Base-by-base conservation (phyloP, 257 asterid genomes). In the Solanum infundibuliforme region DNA sequence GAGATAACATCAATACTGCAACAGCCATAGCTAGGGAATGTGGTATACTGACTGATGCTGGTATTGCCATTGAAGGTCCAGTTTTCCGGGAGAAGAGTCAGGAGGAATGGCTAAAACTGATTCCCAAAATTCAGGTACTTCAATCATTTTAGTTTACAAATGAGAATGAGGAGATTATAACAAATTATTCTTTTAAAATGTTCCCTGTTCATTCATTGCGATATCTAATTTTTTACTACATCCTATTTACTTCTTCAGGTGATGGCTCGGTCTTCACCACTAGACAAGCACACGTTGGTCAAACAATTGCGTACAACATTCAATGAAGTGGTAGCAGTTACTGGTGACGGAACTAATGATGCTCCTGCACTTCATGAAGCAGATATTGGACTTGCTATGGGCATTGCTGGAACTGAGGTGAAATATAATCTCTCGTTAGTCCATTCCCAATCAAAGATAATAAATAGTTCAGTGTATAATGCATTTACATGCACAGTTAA, bases 331-430 rank as follows among this genome's bases (percentile, higher is more conserved):
- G 92, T 90, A 41, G 91, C 92, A 65, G 91, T 90, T 69, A 90
- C 91, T 9, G 91, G 92, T 32, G 91, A 90, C 82, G 92, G 92
- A 36, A 90, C 91, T 65, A 89, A 90, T 55, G 92, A 90, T 77
- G 90, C 90, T 21, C 92, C 92, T 9, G 91, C 91, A 43, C 85
- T 89, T 23, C 88, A 87, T 66, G 92, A 90, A 86, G 91, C 91
- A 39, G 88, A 89, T 65, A 74, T 90, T 31, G 92, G 92, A 75
- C 90, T 90, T 38, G 90, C 91, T 41, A 90, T 90, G 91, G 92
- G 92, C 43, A 90, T 87, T 4, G 87, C 90, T 36, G 91, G 92
- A 38, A 89, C 92, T 11, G 92, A 90, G 89, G 91, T 86, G 55
- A 86, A 48, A 48, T 48, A 39, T 39, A 39, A 39, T 39, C 38